Percentiles rank a stretch among this genome's conserved stretches.
Evolutionary conservation across 106 monocot genomes (phyloP).

Genomic region (Gastrodia elata): DNA sequence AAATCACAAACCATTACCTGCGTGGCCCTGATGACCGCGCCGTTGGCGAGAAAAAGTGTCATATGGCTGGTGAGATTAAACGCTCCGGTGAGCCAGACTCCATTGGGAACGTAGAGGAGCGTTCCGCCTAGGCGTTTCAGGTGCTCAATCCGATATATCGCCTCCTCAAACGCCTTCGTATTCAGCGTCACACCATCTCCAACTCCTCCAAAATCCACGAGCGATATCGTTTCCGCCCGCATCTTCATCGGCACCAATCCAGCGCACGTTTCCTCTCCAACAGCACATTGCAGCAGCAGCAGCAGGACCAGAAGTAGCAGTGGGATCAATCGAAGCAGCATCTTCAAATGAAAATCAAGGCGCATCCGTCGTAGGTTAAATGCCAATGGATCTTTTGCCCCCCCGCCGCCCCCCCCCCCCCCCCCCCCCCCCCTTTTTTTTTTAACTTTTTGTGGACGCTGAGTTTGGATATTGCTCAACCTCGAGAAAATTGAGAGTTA

Average conservation of each 20-base stretch:
- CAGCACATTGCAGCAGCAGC: neutral
- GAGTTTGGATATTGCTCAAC: neutral
- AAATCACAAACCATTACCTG: constrained; percentile 22
- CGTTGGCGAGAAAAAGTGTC: constrained; percentile 53
- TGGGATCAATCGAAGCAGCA: neutral
- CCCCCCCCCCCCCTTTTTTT: too few relatives aligned
- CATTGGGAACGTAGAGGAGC: constrained; percentile 35
- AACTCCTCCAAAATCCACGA: constrained; percentile 50
- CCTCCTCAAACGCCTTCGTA: constrained; percentile 40
- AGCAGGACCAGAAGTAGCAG: too few relatives aligned
- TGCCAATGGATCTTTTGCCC: too few relatives aligned
- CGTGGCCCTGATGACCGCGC: constrained; percentile 47
- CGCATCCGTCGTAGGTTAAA: neutral
- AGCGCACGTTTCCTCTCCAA: constrained; percentile 29
- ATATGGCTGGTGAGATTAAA: constrained; percentile 66
- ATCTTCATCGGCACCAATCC: constrained; percentile 40
- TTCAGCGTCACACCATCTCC: constrained; percentile 51
- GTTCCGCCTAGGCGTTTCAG: constrained; percentile 37
- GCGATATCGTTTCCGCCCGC: constrained; percentile 35
- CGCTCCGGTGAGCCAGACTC: constrained; percentile 52
- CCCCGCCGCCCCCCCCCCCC: too few relatives aligned
- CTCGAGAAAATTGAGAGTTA: neutral
- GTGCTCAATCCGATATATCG: constrained; percentile 49
- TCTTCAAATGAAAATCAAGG: neutral
- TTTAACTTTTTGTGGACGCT: too few relatives aligned